A percentile compares a stretch with the other conserved stretches of the same genome.
Conservation (phyloP, 495 filamentous ascomycete genomes). For the Trichoderma erinaceum region DNA sequence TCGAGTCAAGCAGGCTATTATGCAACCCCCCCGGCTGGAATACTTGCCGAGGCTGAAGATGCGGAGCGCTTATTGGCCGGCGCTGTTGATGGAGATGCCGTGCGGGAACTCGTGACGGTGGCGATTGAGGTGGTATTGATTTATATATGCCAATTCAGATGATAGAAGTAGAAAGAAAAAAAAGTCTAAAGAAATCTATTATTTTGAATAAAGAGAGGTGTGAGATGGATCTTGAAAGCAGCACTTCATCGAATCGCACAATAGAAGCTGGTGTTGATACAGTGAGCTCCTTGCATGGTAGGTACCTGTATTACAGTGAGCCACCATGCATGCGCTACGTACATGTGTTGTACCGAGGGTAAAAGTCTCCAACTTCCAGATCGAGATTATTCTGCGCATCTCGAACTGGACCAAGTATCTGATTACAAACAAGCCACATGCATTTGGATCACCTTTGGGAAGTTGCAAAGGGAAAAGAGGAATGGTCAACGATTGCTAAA, state of each 20-base stretch:
- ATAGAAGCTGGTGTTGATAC: too few relatives aligned
- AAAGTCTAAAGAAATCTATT: not conserved
- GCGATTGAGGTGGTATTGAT: not conserved
- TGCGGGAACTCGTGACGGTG: not conserved
- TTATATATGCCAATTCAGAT: not conserved
- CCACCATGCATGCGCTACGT: not conserved
- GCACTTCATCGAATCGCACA: not conserved
- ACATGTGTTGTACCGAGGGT: not conserved
- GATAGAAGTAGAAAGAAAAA: not conserved
- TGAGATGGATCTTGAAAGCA: not conserved
- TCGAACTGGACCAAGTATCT: too few relatives aligned
- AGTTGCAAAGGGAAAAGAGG: too few relatives aligned
- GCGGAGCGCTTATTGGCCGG: not conserved
- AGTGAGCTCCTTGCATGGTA: too few relatives aligned
- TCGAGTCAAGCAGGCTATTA: not conserved
- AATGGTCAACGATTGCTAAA: too few relatives aligned
- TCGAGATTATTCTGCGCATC: too few relatives aligned
- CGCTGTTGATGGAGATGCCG: not conserved
- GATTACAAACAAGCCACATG: too few relatives aligned
- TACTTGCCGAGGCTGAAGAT: not conserved
- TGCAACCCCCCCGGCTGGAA: constrained; percentile 6
- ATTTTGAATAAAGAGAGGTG: too few relatives aligned
- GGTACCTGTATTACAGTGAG: too few relatives aligned
- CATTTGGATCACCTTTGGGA: too few relatives aligned
- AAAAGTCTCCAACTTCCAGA: not conserved